phyloP scores from a whole-genome alignment of 106 monocot genomes.

The Gastrodia elata region DNA sequence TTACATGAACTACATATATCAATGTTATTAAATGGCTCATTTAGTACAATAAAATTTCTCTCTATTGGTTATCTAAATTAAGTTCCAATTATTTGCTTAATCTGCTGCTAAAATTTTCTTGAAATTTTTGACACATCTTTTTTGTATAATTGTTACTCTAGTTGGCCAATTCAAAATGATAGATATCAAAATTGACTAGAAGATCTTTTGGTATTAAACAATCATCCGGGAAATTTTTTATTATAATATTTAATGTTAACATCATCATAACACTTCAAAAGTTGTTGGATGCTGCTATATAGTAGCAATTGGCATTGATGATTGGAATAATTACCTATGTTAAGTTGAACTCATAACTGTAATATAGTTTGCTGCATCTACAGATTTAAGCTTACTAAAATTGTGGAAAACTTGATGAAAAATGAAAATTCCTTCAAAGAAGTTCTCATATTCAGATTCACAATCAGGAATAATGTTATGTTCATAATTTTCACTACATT shows the following conservation, averaged over 20 bases:
- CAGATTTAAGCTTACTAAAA: no score
- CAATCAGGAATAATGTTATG: no score
- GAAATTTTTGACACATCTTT: not conserved
- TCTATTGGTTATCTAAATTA: not conserved
- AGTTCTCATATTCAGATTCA: no score
- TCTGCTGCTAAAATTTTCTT: not conserved
- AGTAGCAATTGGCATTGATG: not conserved
- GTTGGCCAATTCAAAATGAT: not conserved
- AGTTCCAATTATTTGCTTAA: conserved; percentile 3
- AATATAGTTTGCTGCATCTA: no score
- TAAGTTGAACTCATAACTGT: no score
- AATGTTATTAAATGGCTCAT: not conserved
- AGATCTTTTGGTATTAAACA: not conserved
- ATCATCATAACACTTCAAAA: not conserved
- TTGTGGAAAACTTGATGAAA: no score
- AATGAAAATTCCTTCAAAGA: no score
- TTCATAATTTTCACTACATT: no score
- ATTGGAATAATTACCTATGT: no score
- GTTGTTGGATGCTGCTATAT: not conserved
- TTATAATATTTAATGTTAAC: not conserved
- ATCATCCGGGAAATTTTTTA: not conserved
- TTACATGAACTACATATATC: not conserved
- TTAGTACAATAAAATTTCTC: not conserved
- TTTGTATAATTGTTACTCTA: not conserved
- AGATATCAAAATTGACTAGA: not conserved